phyloP scores from a whole-genome alignment of 1,284 basidiomycete species.

The Erythrobasidium hasegawianum region DNA sequence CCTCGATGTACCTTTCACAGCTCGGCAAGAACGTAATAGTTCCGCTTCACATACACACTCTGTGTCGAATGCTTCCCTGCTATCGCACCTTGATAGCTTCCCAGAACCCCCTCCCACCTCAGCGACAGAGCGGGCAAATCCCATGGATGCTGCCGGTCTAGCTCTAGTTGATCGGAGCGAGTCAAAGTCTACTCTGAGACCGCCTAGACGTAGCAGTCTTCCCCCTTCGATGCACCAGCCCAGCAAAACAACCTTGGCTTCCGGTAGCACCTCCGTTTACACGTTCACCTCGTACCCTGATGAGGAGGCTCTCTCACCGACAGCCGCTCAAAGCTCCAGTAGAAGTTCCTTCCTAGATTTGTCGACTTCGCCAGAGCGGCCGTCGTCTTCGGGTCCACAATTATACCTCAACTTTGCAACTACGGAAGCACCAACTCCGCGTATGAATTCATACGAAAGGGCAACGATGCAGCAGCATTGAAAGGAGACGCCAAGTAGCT shows the following conservation, averaged over 20 bases:
- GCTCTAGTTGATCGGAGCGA: background rate
- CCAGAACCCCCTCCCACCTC: constrained; percentile 23
- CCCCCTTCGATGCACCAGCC: background rate
- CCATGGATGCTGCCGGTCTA: background rate
- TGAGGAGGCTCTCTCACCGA: background rate
- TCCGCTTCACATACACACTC: constrained; percentile 23
- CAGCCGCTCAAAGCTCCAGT: background rate
- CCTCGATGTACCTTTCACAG: constrained; percentile 10
- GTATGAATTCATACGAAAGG: too few relatives aligned
- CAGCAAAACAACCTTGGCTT: constrained; percentile 12
- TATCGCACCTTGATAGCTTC: constrained; percentile 21
- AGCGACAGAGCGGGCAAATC: background rate
- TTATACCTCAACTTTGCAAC: background rate
- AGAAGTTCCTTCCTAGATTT: constrained; percentile 22
- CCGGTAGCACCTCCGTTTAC: constrained; percentile 15
- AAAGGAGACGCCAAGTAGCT: too few relatives aligned
- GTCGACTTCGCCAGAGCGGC: constrained; percentile 19
- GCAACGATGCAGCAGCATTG: too few relatives aligned
- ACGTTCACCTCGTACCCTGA: constrained; percentile 20
- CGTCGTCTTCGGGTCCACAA: background rate
- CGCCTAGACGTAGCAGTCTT: constrained; percentile 11
- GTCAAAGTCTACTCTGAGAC: background rate
- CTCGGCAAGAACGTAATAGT: constrained; percentile 22
- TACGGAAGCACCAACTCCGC: background rate
- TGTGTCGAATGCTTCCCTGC: constrained; percentile 19